Percentiles rank a stretch among this genome's conserved stretches.
Evolutionary conservation across 257 asterid species (phyloP).

Genomic region (Scutellaria barbata): DNA sequence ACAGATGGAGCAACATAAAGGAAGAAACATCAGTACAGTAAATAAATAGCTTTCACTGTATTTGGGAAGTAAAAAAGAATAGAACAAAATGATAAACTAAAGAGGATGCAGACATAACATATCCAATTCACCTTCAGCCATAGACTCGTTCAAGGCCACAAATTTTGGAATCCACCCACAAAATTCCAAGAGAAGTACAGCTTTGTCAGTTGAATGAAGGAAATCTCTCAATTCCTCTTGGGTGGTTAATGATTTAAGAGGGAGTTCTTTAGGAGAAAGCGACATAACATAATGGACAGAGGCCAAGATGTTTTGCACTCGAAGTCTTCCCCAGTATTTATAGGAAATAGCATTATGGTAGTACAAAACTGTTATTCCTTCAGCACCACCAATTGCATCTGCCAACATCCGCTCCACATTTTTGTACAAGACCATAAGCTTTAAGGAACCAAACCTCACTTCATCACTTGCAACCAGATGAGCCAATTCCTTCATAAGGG

Average conservation of each 20-base stretch:
- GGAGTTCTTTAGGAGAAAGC: constrained; percentile 59
- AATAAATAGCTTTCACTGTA: background rate
- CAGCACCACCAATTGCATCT: constrained; percentile 77
- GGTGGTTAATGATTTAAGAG: constrained; percentile 60
- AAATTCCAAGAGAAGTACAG: constrained; percentile 77
- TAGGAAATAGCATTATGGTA: constrained; percentile 63
- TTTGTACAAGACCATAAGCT: constrained; percentile 75
- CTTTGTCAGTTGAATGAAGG: constrained; percentile 84
- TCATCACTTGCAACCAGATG: constrained; percentile 57
- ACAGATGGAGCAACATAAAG: constrained; percentile 19
- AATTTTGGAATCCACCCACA: constrained; percentile 89
- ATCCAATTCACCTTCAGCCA: constrained; percentile 49
- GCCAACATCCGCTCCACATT: constrained; percentile 75
- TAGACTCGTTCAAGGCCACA: constrained; percentile 50
- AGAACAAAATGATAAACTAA: constrained; percentile 12
- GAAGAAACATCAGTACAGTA: constrained; percentile 25
- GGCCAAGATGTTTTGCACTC: constrained; percentile 72
- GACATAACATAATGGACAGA: constrained; percentile 68
- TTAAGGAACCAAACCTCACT: constrained; percentile 56
- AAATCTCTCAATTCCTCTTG: constrained; percentile 63
- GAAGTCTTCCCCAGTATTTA: constrained; percentile 76
- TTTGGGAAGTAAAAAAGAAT: constrained; percentile 9
- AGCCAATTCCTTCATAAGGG: constrained; percentile 78
- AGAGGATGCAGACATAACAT: constrained; percentile 31
- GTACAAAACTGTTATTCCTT: constrained; percentile 63